phyloP scores from a whole-genome alignment of 1,284 basidiomycete genomes.

The Flammula alnicola region DNA sequence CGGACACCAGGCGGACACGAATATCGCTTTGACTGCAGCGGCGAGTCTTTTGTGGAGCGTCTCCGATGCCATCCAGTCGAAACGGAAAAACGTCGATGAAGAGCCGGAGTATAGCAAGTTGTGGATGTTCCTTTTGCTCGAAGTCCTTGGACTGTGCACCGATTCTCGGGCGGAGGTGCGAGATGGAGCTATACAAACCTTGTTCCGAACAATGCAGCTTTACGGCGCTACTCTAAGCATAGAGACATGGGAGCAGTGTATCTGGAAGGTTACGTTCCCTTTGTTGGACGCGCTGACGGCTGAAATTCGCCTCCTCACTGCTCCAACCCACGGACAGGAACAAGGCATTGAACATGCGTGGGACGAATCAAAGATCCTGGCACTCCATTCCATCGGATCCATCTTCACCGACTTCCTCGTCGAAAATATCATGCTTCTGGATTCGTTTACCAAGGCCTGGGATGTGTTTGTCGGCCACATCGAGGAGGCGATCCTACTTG shows the following conservation, averaged over 20 bases:
- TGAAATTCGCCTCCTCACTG: conserved; percentile 51
- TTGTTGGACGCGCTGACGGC: conserved; percentile 76
- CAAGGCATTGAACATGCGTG: conserved; percentile 52
- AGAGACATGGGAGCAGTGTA: conserved; percentile 86
- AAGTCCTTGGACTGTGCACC: conserved; percentile 82
- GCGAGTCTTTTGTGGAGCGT: conserved; percentile 92
- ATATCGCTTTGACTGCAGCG: conserved; percentile 92
- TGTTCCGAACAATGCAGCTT: conserved; percentile 93
- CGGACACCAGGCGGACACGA: conserved; percentile 91
- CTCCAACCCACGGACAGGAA: conserved; percentile 21
- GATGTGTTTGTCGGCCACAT: conserved; percentile 73
- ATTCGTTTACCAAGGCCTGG: conserved; percentile 75
- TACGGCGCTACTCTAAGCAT: conserved; percentile 85
- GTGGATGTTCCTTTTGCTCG: conserved; percentile 91
- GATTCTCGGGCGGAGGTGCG: conserved; percentile 88
- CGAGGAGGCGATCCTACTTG: conserved; percentile 69
- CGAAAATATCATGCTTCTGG: conserved; percentile 73
- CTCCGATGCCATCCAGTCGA: conserved; percentile 88
- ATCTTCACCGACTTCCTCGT: conserved; percentile 84
- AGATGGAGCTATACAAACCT: conserved; percentile 91
- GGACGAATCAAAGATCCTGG: conserved; percentile 90
- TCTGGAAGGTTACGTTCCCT: conserved; percentile 91
- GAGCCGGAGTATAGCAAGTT: conserved; percentile 78
- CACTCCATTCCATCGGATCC: conserved; percentile 82
- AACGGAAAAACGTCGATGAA: conserved; percentile 67